Evolutionary conservation across 179 eudicot species (phyloP).

Genomic region (Carnegiea gigantea): DNA sequence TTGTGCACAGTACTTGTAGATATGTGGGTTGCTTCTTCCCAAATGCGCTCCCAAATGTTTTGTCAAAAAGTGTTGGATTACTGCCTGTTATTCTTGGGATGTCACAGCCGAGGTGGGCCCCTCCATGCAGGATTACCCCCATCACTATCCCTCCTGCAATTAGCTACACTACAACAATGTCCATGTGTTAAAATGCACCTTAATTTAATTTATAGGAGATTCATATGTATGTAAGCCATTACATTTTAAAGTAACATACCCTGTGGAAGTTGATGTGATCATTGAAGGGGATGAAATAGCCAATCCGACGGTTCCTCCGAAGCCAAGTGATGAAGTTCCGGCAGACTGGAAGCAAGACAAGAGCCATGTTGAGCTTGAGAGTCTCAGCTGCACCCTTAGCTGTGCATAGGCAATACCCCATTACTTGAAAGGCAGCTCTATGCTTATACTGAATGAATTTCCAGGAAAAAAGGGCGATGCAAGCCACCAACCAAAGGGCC

Average conservation of each 20-base stretch:
- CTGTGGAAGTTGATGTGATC: constrained; percentile 52
- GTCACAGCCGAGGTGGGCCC: constrained; percentile 47
- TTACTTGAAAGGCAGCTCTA: constrained; percentile 40
- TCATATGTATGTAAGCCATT: no score
- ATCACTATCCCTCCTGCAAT: constrained; percentile 48
- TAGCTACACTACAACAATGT: constrained; percentile 31
- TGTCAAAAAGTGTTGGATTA: constrained; percentile 26
- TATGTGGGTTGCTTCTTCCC: constrained; percentile 38
- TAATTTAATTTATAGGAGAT: neutral
- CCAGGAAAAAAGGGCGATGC: constrained; percentile 40
- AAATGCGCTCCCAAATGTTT: constrained; percentile 33
- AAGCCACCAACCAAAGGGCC: constrained; percentile 34
- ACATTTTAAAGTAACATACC: constrained; percentile 26
- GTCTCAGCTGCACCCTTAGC: constrained; percentile 65
- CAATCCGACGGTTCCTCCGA: constrained; percentile 25
- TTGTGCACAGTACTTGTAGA: constrained; percentile 29
- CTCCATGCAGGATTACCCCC: constrained; percentile 49
- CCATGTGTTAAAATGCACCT: constrained; percentile 2
- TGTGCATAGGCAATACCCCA: constrained; percentile 50
- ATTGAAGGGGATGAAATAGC: constrained; percentile 39
- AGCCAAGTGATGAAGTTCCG: constrained; percentile 48
- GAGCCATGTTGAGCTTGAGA: constrained; percentile 57
- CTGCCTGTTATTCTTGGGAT: constrained; percentile 35
- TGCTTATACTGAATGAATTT: constrained; percentile 42
- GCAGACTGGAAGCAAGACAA: constrained; percentile 50